Evolutionary conservation across 208 protist genomes (phyloP).

Genomic region (Acanthamoeba castellanii): DNA sequence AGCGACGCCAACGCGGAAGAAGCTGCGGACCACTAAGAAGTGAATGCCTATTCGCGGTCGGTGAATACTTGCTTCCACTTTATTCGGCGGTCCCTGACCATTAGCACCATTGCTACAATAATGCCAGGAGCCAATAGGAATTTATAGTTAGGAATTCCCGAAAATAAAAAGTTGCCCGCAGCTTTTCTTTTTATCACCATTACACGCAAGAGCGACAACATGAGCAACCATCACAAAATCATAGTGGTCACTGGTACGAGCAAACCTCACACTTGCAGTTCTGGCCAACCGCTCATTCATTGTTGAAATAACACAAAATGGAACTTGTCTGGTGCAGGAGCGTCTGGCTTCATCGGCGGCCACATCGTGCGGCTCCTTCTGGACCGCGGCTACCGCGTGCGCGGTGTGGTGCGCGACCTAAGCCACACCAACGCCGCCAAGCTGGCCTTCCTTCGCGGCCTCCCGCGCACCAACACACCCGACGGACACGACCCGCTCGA

Average conservation of each 20-base stretch:
- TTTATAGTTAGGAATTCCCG: too few relatives aligned
- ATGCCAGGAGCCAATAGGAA: too few relatives aligned
- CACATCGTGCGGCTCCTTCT: conserved; percentile 39
- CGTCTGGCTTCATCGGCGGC: conserved; percentile 28
- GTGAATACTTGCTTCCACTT: too few relatives aligned
- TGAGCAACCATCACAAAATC: not conserved
- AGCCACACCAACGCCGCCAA: not conserved
- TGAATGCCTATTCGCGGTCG: not conserved
- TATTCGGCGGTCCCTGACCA: too few relatives aligned
- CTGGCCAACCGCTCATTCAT: not conserved
- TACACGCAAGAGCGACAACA: not conserved
- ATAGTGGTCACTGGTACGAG: conserved; percentile 6
- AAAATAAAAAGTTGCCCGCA: too few relatives aligned
- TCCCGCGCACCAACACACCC: not conserved
- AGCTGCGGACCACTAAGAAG: too few relatives aligned
- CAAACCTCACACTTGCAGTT: not conserved
- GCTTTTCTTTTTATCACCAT: too few relatives aligned
- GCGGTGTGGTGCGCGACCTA: conserved; percentile 19
- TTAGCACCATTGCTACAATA: too few relatives aligned
- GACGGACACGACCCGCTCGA: not conserved
- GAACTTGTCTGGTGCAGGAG: not conserved
- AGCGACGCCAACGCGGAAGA: too few relatives aligned
- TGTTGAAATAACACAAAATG: too few relatives aligned
- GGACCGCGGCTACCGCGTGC: conserved; percentile 60
- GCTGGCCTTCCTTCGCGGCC: not conserved